Base-by-base conservation (phyloP, 164 flowering plant genomes). In the Chimonanthus praecox region DNA sequence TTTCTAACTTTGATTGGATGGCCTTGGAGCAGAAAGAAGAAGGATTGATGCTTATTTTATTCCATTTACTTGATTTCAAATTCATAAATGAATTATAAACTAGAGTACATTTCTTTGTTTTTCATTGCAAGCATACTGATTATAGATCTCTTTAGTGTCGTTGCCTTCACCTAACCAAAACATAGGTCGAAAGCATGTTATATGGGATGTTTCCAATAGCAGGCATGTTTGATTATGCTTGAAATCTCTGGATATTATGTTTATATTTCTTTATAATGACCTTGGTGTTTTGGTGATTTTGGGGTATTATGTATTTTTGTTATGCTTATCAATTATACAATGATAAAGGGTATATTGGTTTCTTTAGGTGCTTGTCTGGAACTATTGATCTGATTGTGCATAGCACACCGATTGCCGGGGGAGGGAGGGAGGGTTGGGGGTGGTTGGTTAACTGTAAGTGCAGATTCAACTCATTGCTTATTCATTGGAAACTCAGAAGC, bases 1-100 rank as follows among this genome's bases (percentile, higher is more conserved):
- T 64, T 89, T 70, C 84, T 83, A 44, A 88, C 87, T 72, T 50
- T 90, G 60, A 54, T 54, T 54, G 60, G 60, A n/a, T 54, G 60
- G 60, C 60, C 60, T 54, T 54, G 60, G 60, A 54, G 0, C 4
- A 63, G 10, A 6, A 51, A 51, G 58, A 7, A 7, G 58, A 0
- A 20, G 7, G 7, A n/a, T 8, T 21, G 18, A 7, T n/a, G 0
- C 45, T 63, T 18, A 3, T 63, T 63, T n/a, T 15, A 63, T 63
- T 63, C 18, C 21, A 6, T 18, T 18, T 63, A 18, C 65, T 63
- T 6, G 65, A 18, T 63, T 63, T 6, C 18, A 3, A n/a, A 7
- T 63, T 63, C 18, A 63, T 54, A 33, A 33, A 33, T 54, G 60
- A 54, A 54, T 54, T 4, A 54, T 54, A 9, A 13, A 13, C 1